These are phyloP conservation scores for Pseudopithomyces maydicus DNA, from an alignment of 2,329 filamentous ascomycete species.

Conservation along the genomic window DNA sequence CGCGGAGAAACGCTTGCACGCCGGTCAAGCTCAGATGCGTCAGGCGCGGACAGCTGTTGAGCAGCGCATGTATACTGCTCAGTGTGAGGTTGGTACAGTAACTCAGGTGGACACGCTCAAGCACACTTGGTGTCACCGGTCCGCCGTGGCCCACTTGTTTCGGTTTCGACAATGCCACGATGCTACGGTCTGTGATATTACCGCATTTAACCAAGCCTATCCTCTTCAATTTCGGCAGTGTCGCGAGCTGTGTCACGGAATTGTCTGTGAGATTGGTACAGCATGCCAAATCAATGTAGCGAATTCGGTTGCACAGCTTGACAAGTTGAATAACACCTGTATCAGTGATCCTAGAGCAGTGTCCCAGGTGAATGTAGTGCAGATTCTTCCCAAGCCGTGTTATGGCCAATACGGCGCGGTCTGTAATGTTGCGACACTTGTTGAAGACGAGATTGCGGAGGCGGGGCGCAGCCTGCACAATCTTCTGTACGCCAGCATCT, in stretches of 20 bases:
- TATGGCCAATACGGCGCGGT: slow-evolving; percentile 84
- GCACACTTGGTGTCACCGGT: slow-evolving; percentile 65
- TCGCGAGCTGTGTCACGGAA: slow-evolving; percentile 82
- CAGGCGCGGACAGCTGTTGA: slow-evolving; percentile 89
- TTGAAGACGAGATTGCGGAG: slow-evolving; percentile 91
- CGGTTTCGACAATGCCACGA: slow-evolving; percentile 79
- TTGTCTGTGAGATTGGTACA: slow-evolving; percentile 86
- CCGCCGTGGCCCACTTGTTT: slow-evolving; percentile 59
- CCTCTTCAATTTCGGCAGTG: slow-evolving; percentile 88
- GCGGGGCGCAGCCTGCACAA: slow-evolving; percentile 83
- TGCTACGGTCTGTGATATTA: slow-evolving; percentile 87
- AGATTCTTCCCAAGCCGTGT: slow-evolving; percentile 91
- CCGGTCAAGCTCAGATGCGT: slow-evolving; percentile 95
- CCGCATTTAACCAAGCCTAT: slow-evolving; percentile 95
- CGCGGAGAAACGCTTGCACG: slow-evolving; percentile 84
- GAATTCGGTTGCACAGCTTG: slow-evolving; percentile 85
- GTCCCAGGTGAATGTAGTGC: slow-evolving; percentile 94
- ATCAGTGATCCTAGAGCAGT: slow-evolving; percentile 91
- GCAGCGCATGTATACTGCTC: slow-evolving; percentile 81
- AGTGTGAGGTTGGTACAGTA: slow-evolving; percentile 89
- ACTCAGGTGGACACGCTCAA: slow-evolving; percentile 94
- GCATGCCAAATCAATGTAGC: slow-evolving; percentile 98
- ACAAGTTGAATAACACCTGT: slow-evolving; percentile 84
- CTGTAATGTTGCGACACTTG: slow-evolving; percentile 92
- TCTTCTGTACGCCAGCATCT: slow-evolving; percentile 85